Percentiles rank a stretch among this genome's conserved stretches.
Evolutionary conservation across 73 alveolate genomes (phyloP).

Genomic region (Breviolum minutum): DNA sequence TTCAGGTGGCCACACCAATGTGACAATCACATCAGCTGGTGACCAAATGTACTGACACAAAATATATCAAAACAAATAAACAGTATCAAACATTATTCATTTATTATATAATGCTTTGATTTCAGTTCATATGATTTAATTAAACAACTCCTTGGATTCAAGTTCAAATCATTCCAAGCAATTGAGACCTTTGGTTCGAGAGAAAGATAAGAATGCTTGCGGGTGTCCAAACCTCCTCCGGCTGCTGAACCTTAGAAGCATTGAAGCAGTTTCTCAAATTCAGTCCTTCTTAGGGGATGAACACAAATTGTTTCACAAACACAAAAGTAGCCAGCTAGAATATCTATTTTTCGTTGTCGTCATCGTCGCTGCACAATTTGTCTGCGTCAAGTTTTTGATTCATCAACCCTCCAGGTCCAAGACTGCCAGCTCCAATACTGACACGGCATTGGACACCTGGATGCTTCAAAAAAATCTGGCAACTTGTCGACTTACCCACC

Average conservation of each 20-base stretch:
- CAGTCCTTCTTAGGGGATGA: too few relatives aligned
- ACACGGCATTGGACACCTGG: slow-evolving; percentile 66
- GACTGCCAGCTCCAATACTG: slow-evolving; percentile 42
- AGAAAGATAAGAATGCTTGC: too few relatives aligned
- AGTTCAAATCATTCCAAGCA: too few relatives aligned
- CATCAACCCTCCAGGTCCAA: not conserved
- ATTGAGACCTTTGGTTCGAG: too few relatives aligned
- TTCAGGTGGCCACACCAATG: not conserved
- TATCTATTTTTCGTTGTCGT: too few relatives aligned
- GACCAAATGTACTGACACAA: not conserved
- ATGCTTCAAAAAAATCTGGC: not conserved
- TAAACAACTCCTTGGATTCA: too few relatives aligned
- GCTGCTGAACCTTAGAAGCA: not conserved
- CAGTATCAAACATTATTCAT: not conserved
- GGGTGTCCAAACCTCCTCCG: not conserved
- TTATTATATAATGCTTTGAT: not conserved
- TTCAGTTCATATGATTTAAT: too few relatives aligned
- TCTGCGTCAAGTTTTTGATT: not conserved
- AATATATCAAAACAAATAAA: not conserved
- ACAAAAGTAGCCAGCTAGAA: too few relatives aligned
- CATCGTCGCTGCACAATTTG: too few relatives aligned
- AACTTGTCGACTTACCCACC: not conserved
- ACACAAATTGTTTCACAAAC: too few relatives aligned
- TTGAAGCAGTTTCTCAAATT: too few relatives aligned
- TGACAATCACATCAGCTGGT: not conserved